These are phyloP conservation scores for Tephrocybe sp. DNA, from an alignment of 768 basidiomycete genomes.

Conservation along the genomic window DNA sequence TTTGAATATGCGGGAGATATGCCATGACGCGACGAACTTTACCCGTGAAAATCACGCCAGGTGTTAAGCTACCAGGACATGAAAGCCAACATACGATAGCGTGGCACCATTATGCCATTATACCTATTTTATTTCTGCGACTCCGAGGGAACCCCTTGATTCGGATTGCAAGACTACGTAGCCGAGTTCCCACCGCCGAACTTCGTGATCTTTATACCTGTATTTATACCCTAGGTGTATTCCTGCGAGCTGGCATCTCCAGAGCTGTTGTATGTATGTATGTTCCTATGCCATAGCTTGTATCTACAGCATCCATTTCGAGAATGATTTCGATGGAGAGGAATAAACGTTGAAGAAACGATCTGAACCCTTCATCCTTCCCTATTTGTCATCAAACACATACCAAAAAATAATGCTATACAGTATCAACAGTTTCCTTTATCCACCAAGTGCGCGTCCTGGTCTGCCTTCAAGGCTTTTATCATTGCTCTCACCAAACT, in stretches of 20 bases:
- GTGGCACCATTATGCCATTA: not conserved
- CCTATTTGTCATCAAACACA: slow-evolving; percentile 37
- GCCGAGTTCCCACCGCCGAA: not conserved
- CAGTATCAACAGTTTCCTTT: slow-evolving; percentile 33
- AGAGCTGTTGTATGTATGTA: slow-evolving; percentile 1
- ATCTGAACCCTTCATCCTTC: too few species aligned
- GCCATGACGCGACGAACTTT: slow-evolving; percentile 8
- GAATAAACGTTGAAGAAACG: not conserved
- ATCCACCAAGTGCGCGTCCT: slow-evolving; percentile 26
- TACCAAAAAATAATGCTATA: slow-evolving; percentile 43
- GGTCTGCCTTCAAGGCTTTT: slow-evolving; percentile 15
- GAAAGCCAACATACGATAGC: not conserved
- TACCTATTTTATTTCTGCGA: slow-evolving; percentile 1
- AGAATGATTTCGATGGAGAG: not conserved
- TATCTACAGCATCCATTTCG: not conserved
- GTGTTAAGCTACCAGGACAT: slow-evolving; percentile 1
- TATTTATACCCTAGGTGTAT: slow-evolving; percentile 9
- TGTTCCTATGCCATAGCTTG: not conserved
- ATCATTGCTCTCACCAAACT: slow-evolving; percentile 15
- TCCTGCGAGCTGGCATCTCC: slow-evolving; percentile 12
- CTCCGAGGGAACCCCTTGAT: not conserved
- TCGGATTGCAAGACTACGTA: not conserved
- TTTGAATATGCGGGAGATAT: slow-evolving; percentile 64
- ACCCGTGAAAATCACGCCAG: not conserved
- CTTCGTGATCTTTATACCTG: slow-evolving; percentile 7